phyloP scores from a whole-genome alignment of 805 yeast species.

The Saccharomycopsis sp. region DNA sequence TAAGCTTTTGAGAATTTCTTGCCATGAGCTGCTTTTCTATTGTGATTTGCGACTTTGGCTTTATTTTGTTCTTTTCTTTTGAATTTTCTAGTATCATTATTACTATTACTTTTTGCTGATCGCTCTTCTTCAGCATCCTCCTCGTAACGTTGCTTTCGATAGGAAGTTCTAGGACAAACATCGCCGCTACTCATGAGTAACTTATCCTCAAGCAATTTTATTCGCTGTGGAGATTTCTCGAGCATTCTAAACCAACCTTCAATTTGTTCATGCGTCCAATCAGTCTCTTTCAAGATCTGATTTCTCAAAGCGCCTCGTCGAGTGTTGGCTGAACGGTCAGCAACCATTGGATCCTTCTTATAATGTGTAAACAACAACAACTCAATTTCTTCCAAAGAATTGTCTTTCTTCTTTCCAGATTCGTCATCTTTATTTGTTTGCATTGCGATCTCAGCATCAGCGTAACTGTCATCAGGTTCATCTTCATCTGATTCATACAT shows the following conservation, averaged over 20 bases:
- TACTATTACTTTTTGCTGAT: conserved; percentile 5
- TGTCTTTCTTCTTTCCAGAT: conserved; percentile 27
- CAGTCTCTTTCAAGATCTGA: conserved; percentile 43
- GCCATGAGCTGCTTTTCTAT: conserved; percentile 55
- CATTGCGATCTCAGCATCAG: conserved; percentile 19
- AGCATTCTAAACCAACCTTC: conserved; percentile 91
- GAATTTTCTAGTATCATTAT: conserved; percentile 29
- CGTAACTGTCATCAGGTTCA: conserved; percentile 73
- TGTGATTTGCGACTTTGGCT: conserved; percentile 54
- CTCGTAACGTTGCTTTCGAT: conserved; percentile 12
- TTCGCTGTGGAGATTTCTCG: conserved; percentile 55
- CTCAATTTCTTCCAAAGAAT: conserved; percentile 42
- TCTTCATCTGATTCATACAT: conserved; percentile 75
- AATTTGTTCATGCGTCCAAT: conserved; percentile 84
- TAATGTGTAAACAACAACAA: conserved; percentile 48
- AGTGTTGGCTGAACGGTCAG: conserved; percentile 33
- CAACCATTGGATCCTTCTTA: conserved; percentile 42
- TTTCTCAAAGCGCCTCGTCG: conserved; percentile 48
- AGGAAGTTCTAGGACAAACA: conserved; percentile 26
- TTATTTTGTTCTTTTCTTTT: conserved; percentile 49
- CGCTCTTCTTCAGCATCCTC: conserved; percentile 15
- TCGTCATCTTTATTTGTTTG: conserved; percentile 28
- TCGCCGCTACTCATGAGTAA: conserved; percentile 14
- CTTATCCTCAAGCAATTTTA: conserved; percentile 54
- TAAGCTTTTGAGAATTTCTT: conserved; percentile 35